Evolutionary conservation across 192 early-diverging fungal genomes (phyloP), one percentile per base, ranked within the genome.

Genomic region (Backusella tarrabulga): DNA sequence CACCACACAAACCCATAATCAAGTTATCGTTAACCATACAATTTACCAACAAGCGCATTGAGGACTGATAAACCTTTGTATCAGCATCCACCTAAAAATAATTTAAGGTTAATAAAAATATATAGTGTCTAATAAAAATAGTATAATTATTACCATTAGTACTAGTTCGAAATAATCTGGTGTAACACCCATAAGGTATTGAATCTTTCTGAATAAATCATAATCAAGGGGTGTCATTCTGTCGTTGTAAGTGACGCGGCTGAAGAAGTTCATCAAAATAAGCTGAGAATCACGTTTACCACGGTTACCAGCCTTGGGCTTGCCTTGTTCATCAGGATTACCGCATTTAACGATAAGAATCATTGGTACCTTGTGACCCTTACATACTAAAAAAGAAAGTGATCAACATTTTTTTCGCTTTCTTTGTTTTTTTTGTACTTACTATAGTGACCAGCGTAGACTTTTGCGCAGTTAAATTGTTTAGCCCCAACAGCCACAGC

Each of bases 211-310:
- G 90, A 97, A 98, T 67, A 98, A 81, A 50, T 98, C 97, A 90
- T 93, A 96, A 83, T 99, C 96, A 54, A 99, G 83, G 14, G 92
- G 89, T 2, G 89, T 91, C 96, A 99, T 97, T 46, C 93, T 88
- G 74, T 98, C 97, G 81, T 97, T 93, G 83, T 91, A 91, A 52
- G 90, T 89, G 23, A 92, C 92, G 36, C 94, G 90, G 52, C 91
- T 93, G 78, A 98, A 92, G 85, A 97, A 99, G 83, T 94, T 92
- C 97, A 99, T 99, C 81, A 99, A 86, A 56, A 99, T 93, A 79
- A 98, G 68, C 86, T 99, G 97, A 44, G 95, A 97, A 83, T 98
- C 97, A 75, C 97, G 94, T 83, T 98, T 98, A 74, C 97, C 97
- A 75, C 96, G 88, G 85, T 99, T 99, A 63, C 93, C 93, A 34